Percentiles rank a stretch among this genome's conserved stretches.
Evolutionary conservation across 1,139 yeast species (phyloP).

Genomic region (Pichia sp.): DNA sequence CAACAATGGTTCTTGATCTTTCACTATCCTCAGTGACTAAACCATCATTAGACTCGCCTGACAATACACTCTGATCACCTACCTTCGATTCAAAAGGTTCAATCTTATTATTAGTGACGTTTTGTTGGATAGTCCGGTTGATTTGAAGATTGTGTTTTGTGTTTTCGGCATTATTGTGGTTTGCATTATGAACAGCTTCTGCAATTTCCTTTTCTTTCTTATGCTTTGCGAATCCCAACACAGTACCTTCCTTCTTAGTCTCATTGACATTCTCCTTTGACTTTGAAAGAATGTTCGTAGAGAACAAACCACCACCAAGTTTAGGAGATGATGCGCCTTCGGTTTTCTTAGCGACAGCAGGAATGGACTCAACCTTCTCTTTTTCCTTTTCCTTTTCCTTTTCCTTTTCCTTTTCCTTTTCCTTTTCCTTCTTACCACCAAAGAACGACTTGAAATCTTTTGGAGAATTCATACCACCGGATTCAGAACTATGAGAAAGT

Average conservation of each 20-base stretch:
- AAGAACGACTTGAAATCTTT: constrained; percentile 20
- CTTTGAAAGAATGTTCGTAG: constrained; percentile 6
- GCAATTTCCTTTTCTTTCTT: neutral
- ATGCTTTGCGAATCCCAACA: constrained; percentile 1
- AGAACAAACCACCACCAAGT: constrained; percentile 13
- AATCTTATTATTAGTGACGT: neutral
- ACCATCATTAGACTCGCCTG: constrained; percentile 6
- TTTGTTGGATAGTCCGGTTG: neutral
- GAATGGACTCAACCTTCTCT: neutral
- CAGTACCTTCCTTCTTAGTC: constrained; percentile 3
- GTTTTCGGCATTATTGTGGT: too few relatives aligned
- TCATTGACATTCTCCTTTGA: constrained; percentile 12
- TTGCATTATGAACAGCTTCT: too few relatives aligned
- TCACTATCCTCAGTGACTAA: constrained; percentile 9
- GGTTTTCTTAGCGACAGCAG: neutral
- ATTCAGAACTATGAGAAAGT: constrained; percentile 13
- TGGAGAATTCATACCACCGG: constrained; percentile 14
- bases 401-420: constrained; percentile 10
- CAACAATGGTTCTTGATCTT: neutral
- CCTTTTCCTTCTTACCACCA: constrained; percentile 16
- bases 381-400: constrained; percentile 5
- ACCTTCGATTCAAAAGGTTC: neutral
- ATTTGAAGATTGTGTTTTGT: neutral
- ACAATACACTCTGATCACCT: neutral
- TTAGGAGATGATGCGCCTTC: constrained; percentile 18